Conservation (phyloP, 441 rosid genomes). For the Aleurites moluccanus region DNA sequence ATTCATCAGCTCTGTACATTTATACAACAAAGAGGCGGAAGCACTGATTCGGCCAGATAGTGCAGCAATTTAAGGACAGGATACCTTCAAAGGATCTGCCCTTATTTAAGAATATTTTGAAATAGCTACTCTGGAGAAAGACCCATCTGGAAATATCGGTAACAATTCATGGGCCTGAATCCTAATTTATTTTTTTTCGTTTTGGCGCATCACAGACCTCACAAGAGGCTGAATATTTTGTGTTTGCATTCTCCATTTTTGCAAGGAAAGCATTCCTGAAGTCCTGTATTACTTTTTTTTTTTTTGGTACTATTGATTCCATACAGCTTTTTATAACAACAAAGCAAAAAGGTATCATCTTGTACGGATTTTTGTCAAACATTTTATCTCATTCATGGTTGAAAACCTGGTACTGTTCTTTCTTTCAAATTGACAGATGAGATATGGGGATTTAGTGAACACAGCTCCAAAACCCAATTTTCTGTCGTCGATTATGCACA, state of each 20-base stretch:
- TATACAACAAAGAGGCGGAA: constrained; percentile 77
- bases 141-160: constrained; percentile 53
- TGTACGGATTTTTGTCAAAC: not conserved
- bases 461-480: not conserved
- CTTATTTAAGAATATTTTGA: constrained; percentile 78
- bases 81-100: constrained; percentile 59
- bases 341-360: not conserved
- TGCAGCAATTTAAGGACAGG: constrained; percentile 68
- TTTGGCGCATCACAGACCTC: not conserved
- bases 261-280: not conserved
- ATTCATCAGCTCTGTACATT: constrained; percentile 81
- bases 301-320: not conserved
- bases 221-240: not conserved
- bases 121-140: constrained; percentile 62
- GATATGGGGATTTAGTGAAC: not conserved
- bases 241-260: not conserved
- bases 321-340: not conserved
- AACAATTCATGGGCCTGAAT: not conserved
- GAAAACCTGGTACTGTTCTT: no score
- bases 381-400: no score
- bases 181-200: not conserved
- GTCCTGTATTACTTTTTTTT: not conserved
- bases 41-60: constrained; percentile 63
- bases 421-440: not conserved
- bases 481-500: no score